These are phyloP conservation scores for Mortierella claussenii DNA, from an alignment of 192 early-diverging fungal genomes.

Conservation along the genomic window DNA sequence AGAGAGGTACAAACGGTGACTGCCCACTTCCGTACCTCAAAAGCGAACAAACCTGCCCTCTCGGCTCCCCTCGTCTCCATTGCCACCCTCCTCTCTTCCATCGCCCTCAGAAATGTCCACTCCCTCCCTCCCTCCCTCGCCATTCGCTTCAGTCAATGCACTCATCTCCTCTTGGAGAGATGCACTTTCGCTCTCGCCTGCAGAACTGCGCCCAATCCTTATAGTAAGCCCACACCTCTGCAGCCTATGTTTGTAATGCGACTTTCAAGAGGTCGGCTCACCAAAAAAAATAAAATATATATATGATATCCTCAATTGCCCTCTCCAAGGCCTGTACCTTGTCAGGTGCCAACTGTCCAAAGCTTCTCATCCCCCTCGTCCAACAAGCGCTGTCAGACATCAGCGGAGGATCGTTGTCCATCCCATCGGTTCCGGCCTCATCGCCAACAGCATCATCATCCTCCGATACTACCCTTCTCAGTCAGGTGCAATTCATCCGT, in stretches of 20 bases:
- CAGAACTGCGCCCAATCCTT: slow-evolving; percentile 31
- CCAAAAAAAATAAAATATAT: too few species aligned
- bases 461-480: background rate
- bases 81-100: slow-evolving; percentile 7
- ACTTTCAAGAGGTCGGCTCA: too few species aligned
- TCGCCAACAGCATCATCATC: background rate
- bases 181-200: slow-evolving; percentile 23
- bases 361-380: slow-evolving; percentile 33
- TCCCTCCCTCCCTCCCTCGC: too few species aligned
- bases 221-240: slow-evolving; percentile 19
- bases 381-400: slow-evolving; percentile 30
- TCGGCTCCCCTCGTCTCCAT: background rate
- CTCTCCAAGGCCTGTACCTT: slow-evolving; percentile 28
- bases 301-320: too few species aligned
- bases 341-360: slow-evolving; percentile 37
- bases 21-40: background rate
- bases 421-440: slow-evolving; percentile 1
- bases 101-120: slow-evolving; percentile 1
- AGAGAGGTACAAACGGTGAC: background rate
- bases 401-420: slow-evolving; percentile 1
- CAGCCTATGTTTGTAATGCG: too few species aligned
- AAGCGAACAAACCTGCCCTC: too few species aligned
- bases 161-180: slow-evolving; percentile 38
- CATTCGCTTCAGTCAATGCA: slow-evolving; percentile 6
- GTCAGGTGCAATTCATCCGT: slow-evolving; percentile 31